These are phyloP conservation scores for Talaromyces sp. DNA, from an alignment of 2,329 filamentous ascomycete species.

Conservation along the genomic window DNA sequence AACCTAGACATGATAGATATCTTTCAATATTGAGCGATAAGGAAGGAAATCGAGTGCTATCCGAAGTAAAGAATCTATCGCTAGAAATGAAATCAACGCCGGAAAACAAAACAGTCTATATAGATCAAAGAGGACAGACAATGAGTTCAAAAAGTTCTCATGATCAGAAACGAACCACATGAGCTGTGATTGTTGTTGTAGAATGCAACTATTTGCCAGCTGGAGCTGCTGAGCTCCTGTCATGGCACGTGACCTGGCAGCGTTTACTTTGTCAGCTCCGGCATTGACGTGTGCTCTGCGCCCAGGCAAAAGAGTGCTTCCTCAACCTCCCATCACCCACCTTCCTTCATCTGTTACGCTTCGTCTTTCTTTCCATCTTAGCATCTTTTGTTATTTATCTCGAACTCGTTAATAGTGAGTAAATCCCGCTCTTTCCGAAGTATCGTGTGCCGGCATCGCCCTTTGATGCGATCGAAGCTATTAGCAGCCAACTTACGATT, in stretches of 20 bases:
- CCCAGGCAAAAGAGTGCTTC: constrained; percentile 17
- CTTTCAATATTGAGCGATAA: neutral
- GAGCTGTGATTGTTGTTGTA: neutral
- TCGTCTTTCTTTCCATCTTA: constrained; percentile 14
- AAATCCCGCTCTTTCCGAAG: neutral
- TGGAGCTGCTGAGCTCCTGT: neutral
- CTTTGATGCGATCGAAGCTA: constrained; percentile 6
- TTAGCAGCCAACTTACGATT: neutral
- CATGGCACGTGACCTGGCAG: constrained; percentile 12
- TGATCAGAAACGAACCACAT: neutral
- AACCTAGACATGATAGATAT: constrained; percentile 27
- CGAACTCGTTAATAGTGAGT: neutral
- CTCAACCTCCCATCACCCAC: constrained; percentile 19
- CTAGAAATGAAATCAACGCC: neutral
- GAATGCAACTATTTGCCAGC: no score
- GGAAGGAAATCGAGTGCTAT: neutral
- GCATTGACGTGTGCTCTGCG: constrained; percentile 30
- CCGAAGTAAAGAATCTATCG: neutral
- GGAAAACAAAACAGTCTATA: neutral
- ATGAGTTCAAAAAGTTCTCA: neutral
- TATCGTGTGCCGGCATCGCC: neutral
- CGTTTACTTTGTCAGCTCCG: constrained; percentile 23
- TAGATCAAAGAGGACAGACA: neutral
- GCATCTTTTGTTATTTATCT: neutral
- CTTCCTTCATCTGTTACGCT: constrained; percentile 19